phyloP scores from a whole-genome alignment of 2,329 filamentous ascomycete genomes.

The Cladophialophora yegresii region DNA sequence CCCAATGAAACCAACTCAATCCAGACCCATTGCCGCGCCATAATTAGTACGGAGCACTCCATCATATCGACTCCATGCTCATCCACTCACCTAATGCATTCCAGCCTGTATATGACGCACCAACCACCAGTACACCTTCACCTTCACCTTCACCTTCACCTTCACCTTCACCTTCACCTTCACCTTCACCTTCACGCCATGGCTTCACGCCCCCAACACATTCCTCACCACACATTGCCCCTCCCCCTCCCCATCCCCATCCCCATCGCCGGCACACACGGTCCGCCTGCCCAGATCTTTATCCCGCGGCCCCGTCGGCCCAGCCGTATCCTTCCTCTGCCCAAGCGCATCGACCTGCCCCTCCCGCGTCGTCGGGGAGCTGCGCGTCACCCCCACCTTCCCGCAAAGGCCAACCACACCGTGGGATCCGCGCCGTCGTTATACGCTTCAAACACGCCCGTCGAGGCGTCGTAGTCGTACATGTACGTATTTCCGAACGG shows the following conservation, averaged over 20 bases:
- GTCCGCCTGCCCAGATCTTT: slow-evolving; percentile 60
- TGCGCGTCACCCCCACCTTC: slow-evolving; percentile 66
- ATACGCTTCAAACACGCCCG: slow-evolving; percentile 53
- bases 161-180: no score
- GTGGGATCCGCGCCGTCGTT: slow-evolving; percentile 46
- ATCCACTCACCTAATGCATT: no score
- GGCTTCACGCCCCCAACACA: slow-evolving; percentile 8
- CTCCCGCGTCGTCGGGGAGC: slow-evolving; percentile 55
- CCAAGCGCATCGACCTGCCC: slow-evolving; percentile 49
- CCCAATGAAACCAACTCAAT: no score
- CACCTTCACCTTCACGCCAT: no score
- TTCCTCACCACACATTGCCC: slow-evolving; percentile 16
- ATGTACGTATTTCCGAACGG: slow-evolving; percentile 61
- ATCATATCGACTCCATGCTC: no score
- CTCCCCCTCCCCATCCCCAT: slow-evolving; percentile 4
- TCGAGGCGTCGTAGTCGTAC: slow-evolving; percentile 54
- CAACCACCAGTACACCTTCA: no score
- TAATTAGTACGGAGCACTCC: no score
- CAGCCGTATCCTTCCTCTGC: slow-evolving; percentile 58
- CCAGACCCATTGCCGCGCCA: no score
- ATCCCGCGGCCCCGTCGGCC: slow-evolving; percentile 63
- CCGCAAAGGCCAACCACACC: slow-evolving; percentile 59
- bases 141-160: no score
- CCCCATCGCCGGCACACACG: slow-evolving; percentile 53
- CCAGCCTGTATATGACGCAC: no score